These are phyloP conservation scores for Phytophthora cryptogea DNA, from an alignment of 352 stramenopile species.

Conservation along the genomic window DNA sequence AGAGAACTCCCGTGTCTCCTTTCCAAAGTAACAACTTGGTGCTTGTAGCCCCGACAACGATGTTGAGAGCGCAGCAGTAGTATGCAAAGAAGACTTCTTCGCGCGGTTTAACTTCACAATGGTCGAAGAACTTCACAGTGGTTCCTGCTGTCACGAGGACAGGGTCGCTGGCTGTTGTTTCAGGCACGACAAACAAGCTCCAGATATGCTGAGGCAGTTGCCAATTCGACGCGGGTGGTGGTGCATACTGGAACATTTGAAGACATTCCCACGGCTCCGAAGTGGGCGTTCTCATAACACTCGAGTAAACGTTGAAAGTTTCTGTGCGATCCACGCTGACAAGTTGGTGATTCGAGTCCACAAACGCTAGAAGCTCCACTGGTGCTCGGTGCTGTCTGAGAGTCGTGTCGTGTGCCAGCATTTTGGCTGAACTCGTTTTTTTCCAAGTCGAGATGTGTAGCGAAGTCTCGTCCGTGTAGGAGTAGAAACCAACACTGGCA, in stretches of 20 bases:
- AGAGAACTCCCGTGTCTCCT: conserved; percentile 51
- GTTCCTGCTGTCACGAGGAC: conserved; percentile 53
- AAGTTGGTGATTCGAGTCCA: conserved; percentile 66
- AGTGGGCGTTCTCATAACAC: conserved; percentile 47
- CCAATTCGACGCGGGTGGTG: conserved; percentile 22
- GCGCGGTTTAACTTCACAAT: conserved; percentile 57
- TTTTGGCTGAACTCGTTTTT: conserved; percentile 34
- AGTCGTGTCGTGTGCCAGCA: conserved; percentile 37
- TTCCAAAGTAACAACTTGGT: conserved; percentile 66
- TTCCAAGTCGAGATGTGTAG: conserved; percentile 61
- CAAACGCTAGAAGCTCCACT: conserved; percentile 50
- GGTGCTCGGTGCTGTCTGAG: conserved; percentile 44
- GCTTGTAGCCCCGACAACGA: conserved; percentile 59
- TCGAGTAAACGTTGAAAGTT: conserved; percentile 52
- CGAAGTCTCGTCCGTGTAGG: conserved; percentile 71
- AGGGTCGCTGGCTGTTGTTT: conserved; percentile 52
- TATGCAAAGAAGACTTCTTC: conserved; percentile 70
- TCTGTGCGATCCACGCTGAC: conserved; percentile 54
- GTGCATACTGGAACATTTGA: conserved; percentile 40
- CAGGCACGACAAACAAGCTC: conserved; percentile 49
- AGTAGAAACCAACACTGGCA: conserved; percentile 60
- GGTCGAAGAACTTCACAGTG: conserved; percentile 58
- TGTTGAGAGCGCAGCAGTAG: conserved; percentile 61
- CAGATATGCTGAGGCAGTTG: conserved; percentile 32
- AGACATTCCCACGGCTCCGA: conserved; percentile 57